Evolutionary conservation across 192 early-diverging fungal species (phyloP), one percentile per base, ranked within the genome.

Genomic region (Dimargaris cristalligena): DNA sequence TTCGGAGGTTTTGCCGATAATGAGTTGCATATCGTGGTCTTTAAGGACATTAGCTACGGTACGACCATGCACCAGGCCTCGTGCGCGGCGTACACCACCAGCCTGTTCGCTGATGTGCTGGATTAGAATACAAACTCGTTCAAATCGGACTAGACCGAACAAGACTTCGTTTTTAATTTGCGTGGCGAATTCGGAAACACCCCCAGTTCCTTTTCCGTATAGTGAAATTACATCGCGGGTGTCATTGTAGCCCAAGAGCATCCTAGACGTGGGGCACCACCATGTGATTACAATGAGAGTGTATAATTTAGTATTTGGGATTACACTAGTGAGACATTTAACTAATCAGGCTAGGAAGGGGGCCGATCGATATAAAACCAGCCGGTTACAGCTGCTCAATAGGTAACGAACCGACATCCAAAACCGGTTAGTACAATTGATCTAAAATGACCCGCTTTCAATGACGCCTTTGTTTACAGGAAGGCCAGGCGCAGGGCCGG

Each of bases 221-320:
- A 82, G 62, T 26, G 80, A 82, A 64, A 82, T 78, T 59, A 78
- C 75, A 60, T 82, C 80, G 34, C 80, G 61, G 20, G 78, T 74
- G 54, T 81, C 77, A 61, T 78, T 69, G 68, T 82, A 82, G 14
- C 80, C 80, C 26, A 82, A 69, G 48, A 82, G 71, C 20, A 82
- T 62, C 80, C 80, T 82, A 60, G 44, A 26, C 23, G 22, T 25
- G 35, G 34, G 18, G 14, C 11, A 29, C 23, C 14, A 56, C 10
- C 26, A 20, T 52, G 13, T 14, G 50, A 52, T 8, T 18, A 8
- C 14, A 14, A 52, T 2, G 13, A 52, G 13, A 52, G 16, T 41
- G 16, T 6, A 16, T 6, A 41, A 10, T 10, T 6, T 16, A 16
- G 38, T 10, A 16, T 11, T 50, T 50, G 48, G 4, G 20, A 52